Base-by-base conservation (phyloP, 208 protist genomes). In the Acanthamoeba divionensis region DNA sequence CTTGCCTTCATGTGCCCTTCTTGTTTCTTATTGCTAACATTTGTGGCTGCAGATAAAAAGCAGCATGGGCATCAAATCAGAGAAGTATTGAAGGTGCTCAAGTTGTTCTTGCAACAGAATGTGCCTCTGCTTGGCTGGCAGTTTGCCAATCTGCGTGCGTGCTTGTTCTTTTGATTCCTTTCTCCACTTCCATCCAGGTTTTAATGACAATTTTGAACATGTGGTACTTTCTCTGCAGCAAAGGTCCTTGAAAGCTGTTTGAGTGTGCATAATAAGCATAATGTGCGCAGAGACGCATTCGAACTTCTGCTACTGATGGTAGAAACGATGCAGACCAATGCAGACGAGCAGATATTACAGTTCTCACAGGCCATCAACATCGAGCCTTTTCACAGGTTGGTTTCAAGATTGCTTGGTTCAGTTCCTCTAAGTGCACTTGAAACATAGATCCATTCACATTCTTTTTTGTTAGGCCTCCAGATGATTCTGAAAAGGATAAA, bases 241-340 rank as follows among this genome's bases (percentile, higher is more conserved):
- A 45, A 52, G 1, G 38, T 82, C 33, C 54, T 82, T 45, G 71
- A 82, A 26, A 82, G 71, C 71, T 82, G 71, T 52, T 36, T 82
- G 18, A 52, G 60, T 38, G 71, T 47, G 24, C 26, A 82, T 29
- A 82, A 82, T 52, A 82, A 82, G 71, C 71, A 82, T 7, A 24
- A 31, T 26, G 71, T 82, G 10, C 71, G 71, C 5, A 82, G 60
- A 36, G 71, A 82, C 47, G 71, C n/a, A 82, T 52, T 38, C 71
- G 71, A 26, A 38, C 31, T 38, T 41, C 36, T 41, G 36, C 36
- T 41, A 5, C 36, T 41, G 36, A 41, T 41, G 36, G 36, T 41
- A 41, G 36, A 41, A 41, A 41, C 36, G 36, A 41, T 41, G 1
- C 36, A 41, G 36, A 41, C 36, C 36, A 41, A 41, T 41, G 36